Evolutionary conservation across 345 rosid genomes (phyloP).

Genomic region (Salix purpurea): DNA sequence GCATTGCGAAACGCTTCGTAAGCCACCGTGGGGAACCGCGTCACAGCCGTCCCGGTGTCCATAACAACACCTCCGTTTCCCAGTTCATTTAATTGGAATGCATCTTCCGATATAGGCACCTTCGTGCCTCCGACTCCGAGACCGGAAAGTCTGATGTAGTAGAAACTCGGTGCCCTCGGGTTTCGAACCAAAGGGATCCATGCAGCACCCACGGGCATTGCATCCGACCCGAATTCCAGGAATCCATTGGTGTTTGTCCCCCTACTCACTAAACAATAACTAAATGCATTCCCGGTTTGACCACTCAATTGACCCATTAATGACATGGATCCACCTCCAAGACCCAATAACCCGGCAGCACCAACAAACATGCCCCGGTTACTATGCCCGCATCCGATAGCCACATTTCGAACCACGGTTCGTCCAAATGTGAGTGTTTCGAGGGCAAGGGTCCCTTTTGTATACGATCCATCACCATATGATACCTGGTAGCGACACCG

Average conservation of each 20-base stretch:
- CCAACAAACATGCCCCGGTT: slow-evolving; percentile 92
- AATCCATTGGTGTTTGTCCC: slow-evolving; percentile 67
- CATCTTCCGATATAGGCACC: slow-evolving; percentile 54
- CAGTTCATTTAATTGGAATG: slow-evolving; percentile 43
- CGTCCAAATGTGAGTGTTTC: slow-evolving; percentile 76
- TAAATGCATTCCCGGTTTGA: slow-evolving; percentile 86
- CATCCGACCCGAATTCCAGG: slow-evolving; percentile 66
- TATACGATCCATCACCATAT: slow-evolving; percentile 94
- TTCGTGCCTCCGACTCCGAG: slow-evolving; percentile 71
- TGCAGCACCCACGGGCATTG: slow-evolving; percentile 80
- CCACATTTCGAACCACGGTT: slow-evolving; percentile 58
- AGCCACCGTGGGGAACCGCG: slow-evolving; percentile 65
- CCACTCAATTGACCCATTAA: slow-evolving; percentile 82
- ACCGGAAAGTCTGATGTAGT: slow-evolving; percentile 73
- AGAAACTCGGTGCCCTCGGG: slow-evolving; percentile 71
- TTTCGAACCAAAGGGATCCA: slow-evolving; percentile 87
- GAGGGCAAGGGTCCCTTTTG: slow-evolving; percentile 78
- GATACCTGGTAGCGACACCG: slow-evolving; percentile 82
- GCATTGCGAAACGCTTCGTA: slow-evolving; percentile 69
- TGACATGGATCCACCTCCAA: slow-evolving; percentile 90
- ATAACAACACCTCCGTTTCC: slow-evolving; percentile 90
- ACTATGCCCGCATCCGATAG: slow-evolving; percentile 90
- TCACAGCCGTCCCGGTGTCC: slow-evolving; percentile 98
- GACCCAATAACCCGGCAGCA: slow-evolving; percentile 86
- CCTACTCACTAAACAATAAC: slow-evolving; percentile 78